phyloP scores from a whole-genome alignment of 2,329 filamentous ascomycete genomes.

The Ophiocordyceps robertsii region DNA sequence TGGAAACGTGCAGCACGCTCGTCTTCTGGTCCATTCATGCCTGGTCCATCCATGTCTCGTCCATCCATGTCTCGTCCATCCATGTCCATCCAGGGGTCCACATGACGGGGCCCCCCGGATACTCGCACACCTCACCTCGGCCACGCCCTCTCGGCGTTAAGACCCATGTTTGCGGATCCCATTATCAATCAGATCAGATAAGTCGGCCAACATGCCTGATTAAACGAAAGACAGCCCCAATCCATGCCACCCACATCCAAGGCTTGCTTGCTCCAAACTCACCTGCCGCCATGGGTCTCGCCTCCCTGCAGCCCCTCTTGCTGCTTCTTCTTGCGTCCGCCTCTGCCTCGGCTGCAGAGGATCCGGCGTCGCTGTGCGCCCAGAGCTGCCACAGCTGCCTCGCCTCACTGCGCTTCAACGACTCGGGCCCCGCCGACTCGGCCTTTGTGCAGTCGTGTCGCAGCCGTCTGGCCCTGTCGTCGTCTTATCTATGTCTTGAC shows the following conservation, averaged over 20 bases:
- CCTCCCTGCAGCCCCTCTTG: not conserved
- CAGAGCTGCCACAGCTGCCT: not conserved
- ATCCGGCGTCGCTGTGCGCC: not conserved
- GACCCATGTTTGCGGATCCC: not conserved
- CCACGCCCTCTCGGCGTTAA: not conserved
- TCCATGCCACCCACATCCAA: not conserved
- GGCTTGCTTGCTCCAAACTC: no score
- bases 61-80: no score
- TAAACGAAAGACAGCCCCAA: not conserved
- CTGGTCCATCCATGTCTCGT: no score
- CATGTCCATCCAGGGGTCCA: no score
- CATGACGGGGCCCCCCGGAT: no score
- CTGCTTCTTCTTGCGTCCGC: not conserved
- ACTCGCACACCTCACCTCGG: no score
- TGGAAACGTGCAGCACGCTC: no score
- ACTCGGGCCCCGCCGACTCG: not conserved
- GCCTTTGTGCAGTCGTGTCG: not conserved
- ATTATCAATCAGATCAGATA: not conserved
- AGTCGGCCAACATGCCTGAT: not conserved
- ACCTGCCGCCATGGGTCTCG: not conserved
- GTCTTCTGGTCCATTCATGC: no score
- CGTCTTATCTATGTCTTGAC: constrained; percentile 2
- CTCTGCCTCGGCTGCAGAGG: not conserved
- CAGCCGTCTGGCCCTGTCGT: not conserved
- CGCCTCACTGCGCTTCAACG: not conserved